Conservation (phyloP, 1,139 yeast genomes). For the Lipomyces yarrowii region DNA sequence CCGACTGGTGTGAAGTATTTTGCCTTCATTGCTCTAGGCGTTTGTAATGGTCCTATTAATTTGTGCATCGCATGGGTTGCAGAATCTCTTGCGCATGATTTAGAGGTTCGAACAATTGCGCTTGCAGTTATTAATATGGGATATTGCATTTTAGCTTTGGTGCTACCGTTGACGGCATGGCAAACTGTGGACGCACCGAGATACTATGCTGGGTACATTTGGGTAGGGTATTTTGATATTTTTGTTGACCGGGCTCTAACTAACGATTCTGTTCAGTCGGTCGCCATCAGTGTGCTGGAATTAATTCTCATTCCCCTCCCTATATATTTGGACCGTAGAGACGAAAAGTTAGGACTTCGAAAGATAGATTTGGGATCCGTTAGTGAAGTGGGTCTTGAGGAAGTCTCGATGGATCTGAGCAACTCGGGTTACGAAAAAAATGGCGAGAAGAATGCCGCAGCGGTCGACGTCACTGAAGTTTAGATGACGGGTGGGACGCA, state of each 20-base stretch:
- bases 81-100: slow-evolving; percentile 19
- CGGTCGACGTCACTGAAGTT: no score
- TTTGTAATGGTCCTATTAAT: slow-evolving; percentile 27
- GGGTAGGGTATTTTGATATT: no score
- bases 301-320: slow-evolving; percentile 20
- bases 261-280: no score
- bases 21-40: slow-evolving; percentile 23
- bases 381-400: background rate
- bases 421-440: no score
- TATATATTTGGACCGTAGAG: slow-evolving; percentile 20
- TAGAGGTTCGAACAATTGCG: slow-evolving; percentile 22
- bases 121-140: slow-evolving; percentile 25
- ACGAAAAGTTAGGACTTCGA: slow-evolving; percentile 9
- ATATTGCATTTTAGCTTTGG: slow-evolving; percentile 18
- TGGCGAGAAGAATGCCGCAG: no score
- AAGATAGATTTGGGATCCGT: background rate
- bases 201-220: slow-evolving; percentile 18
- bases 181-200: slow-evolving; percentile 26
- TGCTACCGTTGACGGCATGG: slow-evolving; percentile 21
- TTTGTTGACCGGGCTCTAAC: no score
- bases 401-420: background rate
- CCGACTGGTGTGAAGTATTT: slow-evolving; percentile 21
- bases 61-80: slow-evolving; percentile 28
- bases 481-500: no score
- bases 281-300: slow-evolving; percentile 13